A percentile compares a stretch with the other conserved stretches of the same genome.
Conservation (phyloP, 805 yeast species). For the Debaryomyces hansenii region DNA sequence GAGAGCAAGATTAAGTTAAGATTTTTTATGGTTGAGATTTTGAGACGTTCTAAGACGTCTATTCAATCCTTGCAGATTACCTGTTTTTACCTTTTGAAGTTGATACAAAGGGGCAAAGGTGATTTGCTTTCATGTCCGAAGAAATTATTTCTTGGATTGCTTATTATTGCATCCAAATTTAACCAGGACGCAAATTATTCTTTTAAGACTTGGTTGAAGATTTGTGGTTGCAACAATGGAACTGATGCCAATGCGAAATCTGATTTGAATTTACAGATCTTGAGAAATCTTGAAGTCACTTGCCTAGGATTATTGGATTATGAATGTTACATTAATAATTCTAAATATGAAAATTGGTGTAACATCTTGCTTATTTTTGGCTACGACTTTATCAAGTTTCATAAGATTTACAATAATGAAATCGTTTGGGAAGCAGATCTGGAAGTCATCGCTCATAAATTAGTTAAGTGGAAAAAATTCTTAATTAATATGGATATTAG, state of each 20-base stretch:
- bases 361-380: conserved; percentile 42
- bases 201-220: conserved; percentile 69
- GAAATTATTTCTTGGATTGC: conserved; percentile 62
- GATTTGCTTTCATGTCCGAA: conserved; percentile 51
- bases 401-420: conserved; percentile 26
- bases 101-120: conserved; percentile 25
- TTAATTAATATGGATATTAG: conserved; percentile 21
- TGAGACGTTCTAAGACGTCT: conserved; percentile 43
- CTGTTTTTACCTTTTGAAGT: conserved; percentile 59
- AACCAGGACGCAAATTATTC: conserved; percentile 71
- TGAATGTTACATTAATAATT: conserved; percentile 51
- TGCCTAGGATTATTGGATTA: conserved; percentile 57
- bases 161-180: conserved; percentile 73
- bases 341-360: conserved; percentile 49
- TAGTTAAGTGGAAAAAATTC: conserved; percentile 29
- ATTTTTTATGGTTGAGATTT: conserved; percentile 46
- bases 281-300: conserved; percentile 52
- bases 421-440: conserved; percentile 25
- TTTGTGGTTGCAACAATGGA: conserved; percentile 53
- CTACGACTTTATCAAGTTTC: conserved; percentile 41
- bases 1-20: conserved; percentile 23
- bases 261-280: conserved; percentile 44
- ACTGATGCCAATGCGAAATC: conserved; percentile 6
- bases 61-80: conserved; percentile 65
- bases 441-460: conserved; percentile 17